phyloP scores from a whole-genome alignment of 805 yeast genomes.

The Schwanniomyces polymorphus region DNA sequence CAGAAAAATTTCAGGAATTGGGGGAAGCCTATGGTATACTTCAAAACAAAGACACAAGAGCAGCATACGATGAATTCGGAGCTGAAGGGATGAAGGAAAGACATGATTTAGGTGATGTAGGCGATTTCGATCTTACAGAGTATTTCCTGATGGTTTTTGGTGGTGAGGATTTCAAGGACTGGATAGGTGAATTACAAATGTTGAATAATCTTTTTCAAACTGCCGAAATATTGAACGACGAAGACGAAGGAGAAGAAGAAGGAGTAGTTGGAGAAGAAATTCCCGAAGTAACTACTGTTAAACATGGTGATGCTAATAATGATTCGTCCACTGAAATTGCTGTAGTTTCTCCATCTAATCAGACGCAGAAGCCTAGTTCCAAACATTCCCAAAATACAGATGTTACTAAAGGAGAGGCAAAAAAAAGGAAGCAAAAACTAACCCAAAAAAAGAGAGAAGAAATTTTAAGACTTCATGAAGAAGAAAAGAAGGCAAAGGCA shows the following conservation, averaged over 20 bases:
- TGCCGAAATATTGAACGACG: constrained; percentile 48
- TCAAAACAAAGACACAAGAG: constrained; percentile 68
- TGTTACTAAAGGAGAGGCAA: constrained; percentile 16
- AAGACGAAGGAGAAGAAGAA: too few species aligned
- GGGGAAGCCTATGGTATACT: constrained; percentile 75
- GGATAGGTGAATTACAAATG: constrained; percentile 82
- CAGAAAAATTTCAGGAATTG: constrained; percentile 75
- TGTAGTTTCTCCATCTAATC: background rate
- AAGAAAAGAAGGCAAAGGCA: constrained; percentile 51
- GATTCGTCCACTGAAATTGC: constrained; percentile 2
- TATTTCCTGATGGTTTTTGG: constrained; percentile 83
- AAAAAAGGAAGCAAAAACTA: constrained; percentile 30
- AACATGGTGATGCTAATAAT: background rate
- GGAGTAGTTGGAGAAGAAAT: too few species aligned
- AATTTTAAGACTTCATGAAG: constrained; percentile 49
- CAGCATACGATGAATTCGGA: constrained; percentile 82
- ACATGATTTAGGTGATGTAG: constrained; percentile 65
- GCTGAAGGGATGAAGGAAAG: constrained; percentile 56
- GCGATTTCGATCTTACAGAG: constrained; percentile 74
- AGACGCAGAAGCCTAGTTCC: background rate
- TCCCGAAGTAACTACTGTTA: constrained; percentile 4
- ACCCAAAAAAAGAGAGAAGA: constrained; percentile 47
- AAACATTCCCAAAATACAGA: background rate
- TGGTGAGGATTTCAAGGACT: constrained; percentile 73
- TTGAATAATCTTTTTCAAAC: constrained; percentile 71